Evolutionary conservation across 73 alveolate species (phyloP), one percentile per base, ranked within the genome.

Genomic region (Halteria grandinella): DNA sequence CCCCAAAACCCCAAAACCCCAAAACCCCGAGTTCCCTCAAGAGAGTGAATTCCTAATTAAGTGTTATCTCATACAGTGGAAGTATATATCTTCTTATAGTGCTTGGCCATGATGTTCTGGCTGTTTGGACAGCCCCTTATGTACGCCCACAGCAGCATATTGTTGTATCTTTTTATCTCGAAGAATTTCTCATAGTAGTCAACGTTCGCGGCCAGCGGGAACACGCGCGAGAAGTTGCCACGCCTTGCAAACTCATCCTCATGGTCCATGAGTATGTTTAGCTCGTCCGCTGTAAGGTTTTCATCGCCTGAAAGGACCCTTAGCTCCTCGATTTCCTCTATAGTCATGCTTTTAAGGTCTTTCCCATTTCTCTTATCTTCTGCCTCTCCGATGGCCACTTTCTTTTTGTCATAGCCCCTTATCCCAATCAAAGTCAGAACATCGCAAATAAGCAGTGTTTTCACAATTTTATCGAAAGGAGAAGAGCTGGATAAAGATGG

Each of bases 371-470:
- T 47, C 24, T 17, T 15, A 17, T 7, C 31, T 17, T 47, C 58
- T 47, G 7, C 33, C 12, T 5, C 28, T 5, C 6, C 33, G 12
- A 15, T 47, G 31, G 58, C 6, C 58, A 7, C 7, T 7, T 47
- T 47, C 11, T 89, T 75, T 57, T 94, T 93, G 71, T 93, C 96
- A 79, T 87, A 95, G 15, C 97, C 97, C 1, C 57, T 55, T 12
- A 85, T 41, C 27, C 93, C 93, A 28, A 85, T 62, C 47, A 86
- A 36, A 69, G 77, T 86, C 41, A 86, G 49, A 18, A 70, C 55
- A 49, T 86, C 94, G 41, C 88, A 70, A 1, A 86, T 51, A 48
- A 86, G 71, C 57, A 58, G 75, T 12, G 79, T 85, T 47, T 85
- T 85, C 25, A 63, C 76, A 37, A 41, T 48, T 31, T 60, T 55